phyloP scores from a whole-genome alignment of 148 eudicot genomes.

The Oxyria digyna region DNA sequence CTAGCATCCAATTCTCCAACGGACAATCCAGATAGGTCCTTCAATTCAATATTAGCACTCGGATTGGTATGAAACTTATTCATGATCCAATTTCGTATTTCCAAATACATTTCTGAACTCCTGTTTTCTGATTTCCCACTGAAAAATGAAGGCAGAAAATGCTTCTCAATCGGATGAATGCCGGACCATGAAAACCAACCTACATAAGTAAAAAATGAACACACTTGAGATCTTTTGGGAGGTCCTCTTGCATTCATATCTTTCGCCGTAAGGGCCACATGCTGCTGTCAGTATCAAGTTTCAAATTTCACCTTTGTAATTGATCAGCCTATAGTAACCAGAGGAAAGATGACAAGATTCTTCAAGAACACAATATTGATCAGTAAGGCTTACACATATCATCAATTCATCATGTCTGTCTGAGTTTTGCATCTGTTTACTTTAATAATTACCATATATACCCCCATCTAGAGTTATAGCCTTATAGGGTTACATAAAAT shows the following conservation, averaged over 20 bases:
- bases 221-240: neutral
- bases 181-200: conserved; percentile 96
- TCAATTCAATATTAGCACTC: conserved; percentile 41
- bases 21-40: conserved; percentile 62
- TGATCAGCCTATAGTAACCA: neutral
- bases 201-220: conserved; percentile 17
- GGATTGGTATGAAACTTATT: conserved; percentile 71
- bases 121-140: conserved; percentile 63
- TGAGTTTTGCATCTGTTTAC: neutral
- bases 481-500: neutral
- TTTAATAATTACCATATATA: neutral
- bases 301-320: neutral
- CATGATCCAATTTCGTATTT: conserved; percentile 86
- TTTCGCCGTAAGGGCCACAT: neutral
- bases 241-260: neutral
- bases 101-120: conserved; percentile 62
- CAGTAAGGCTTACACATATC: neutral
- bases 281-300: neutral
- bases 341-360: neutral
- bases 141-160: conserved; percentile 62
- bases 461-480: neutral
- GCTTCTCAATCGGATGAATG: conserved; percentile 73
- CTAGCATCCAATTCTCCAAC: conserved; percentile 58
- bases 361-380: neutral
- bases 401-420: neutral